Evolutionary conservation across 768 basidiomycete species (phyloP).

Genomic region (Baorangia bicolor): DNA sequence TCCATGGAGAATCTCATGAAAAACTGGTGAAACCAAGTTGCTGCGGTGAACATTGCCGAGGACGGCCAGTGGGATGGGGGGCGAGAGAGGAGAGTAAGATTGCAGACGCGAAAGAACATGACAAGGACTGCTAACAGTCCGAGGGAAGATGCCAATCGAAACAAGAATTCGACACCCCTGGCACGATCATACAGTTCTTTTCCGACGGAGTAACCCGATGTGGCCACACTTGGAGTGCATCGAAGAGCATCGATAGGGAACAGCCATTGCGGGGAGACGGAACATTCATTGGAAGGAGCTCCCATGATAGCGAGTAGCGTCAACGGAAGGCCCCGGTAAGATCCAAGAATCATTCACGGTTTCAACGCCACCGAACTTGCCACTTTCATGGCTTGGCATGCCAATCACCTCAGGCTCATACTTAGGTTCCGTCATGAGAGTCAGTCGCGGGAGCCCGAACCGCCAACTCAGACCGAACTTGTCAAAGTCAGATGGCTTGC

Average conservation of each 20-base stretch:
- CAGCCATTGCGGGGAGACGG: constrained; percentile 61
- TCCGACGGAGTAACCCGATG: constrained; percentile 46
- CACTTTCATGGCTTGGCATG: neutral
- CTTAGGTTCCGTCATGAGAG: constrained; percentile 3
- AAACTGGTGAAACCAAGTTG: constrained; percentile 89
- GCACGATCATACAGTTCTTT: constrained; percentile 78
- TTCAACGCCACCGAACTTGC: constrained; percentile 17
- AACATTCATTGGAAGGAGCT: constrained; percentile 22
- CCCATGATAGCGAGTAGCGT: constrained; percentile 18
- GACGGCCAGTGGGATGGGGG: constrained; percentile 53
- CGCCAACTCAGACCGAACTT: constrained; percentile 22
- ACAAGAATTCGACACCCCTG: constrained; percentile 82
- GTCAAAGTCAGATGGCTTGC: constrained; percentile 14
- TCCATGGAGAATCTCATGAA: constrained; percentile 86
- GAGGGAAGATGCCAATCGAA: constrained; percentile 75
- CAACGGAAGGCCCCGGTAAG: too few relatives aligned
- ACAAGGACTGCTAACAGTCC: constrained; percentile 55
- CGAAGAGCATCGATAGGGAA: constrained; percentile 61
- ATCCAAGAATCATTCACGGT: too few relatives aligned
- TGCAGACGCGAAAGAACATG: constrained; percentile 3
- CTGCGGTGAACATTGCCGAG: constrained; percentile 82
- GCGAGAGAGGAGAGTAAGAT: constrained; percentile 12
- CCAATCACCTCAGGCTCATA: neutral
- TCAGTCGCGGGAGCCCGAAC: constrained; percentile 3
- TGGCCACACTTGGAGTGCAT: constrained; percentile 55